Conservation (phyloP, 176 grass and related monocot genomes). For the Pontederia crassipes region DNA sequence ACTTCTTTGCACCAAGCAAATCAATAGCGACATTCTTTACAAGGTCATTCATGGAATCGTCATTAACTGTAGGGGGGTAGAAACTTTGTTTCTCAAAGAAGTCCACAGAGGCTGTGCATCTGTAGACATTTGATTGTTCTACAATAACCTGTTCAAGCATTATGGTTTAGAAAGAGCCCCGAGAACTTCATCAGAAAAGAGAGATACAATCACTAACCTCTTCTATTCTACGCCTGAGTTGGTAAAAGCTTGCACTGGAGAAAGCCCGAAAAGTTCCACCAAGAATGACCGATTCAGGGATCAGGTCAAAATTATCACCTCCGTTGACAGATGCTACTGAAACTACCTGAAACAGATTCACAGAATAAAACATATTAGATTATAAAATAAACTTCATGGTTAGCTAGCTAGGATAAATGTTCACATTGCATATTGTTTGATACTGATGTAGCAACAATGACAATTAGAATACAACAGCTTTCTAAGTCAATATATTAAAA, state of each 20-base stretch:
- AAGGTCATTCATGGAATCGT: constrained; percentile 61
- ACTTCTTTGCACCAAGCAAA: constrained; percentile 32
- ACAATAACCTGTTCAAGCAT: constrained; percentile 39
- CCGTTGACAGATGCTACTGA: constrained; percentile 50
- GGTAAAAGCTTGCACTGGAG: constrained; percentile 90
- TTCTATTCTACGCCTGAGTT: constrained; percentile 72
- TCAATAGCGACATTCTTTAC: constrained; percentile 34
- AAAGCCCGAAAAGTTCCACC: constrained; percentile 94
- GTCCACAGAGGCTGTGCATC: constrained; percentile 46
- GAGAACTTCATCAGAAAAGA: background rate
- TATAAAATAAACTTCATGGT: constrained; percentile 1
- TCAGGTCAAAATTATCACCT: background rate
- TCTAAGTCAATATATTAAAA: too few relatives aligned
- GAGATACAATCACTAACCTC: constrained; percentile 33
- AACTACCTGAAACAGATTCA: constrained; percentile 42
- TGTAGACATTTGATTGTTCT: constrained; percentile 64
- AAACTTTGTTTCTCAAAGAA: constrained; percentile 97
- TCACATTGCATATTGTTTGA: too few relatives aligned
- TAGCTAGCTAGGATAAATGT: background rate
- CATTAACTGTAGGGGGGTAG: constrained; percentile 87
- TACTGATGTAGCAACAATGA: too few relatives aligned
- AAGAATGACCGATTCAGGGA: constrained; percentile 25
- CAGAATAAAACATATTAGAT: background rate
- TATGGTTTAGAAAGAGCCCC: too few relatives aligned
- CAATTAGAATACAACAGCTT: too few relatives aligned